Evolutionary conservation across 768 basidiomycete species (phyloP).

Genomic region (Leccinum rimulosum): DNA sequence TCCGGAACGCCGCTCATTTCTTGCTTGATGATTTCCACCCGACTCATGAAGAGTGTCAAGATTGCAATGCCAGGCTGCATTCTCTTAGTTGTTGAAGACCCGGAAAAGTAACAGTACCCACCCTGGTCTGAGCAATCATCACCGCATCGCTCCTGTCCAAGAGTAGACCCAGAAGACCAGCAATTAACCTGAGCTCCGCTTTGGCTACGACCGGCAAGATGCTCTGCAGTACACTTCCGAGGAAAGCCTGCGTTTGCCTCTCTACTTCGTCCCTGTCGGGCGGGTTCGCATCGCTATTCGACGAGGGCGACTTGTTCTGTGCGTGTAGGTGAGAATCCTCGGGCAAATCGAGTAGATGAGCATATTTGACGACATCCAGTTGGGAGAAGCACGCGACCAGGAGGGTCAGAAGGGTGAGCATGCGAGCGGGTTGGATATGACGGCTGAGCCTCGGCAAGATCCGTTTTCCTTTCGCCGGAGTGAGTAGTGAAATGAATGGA

Average conservation of each 20-base stretch:
- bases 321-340: slow-evolving; percentile 48
- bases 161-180: slow-evolving; percentile 81
- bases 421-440: slow-evolving; percentile 72
- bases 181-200: slow-evolving; percentile 77
- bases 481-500: slow-evolving; percentile 91
- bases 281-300: slow-evolving; percentile 11
- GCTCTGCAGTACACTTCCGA: slow-evolving; percentile 82
- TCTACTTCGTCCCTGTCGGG: slow-evolving; percentile 69
- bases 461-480: slow-evolving; percentile 88
- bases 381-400: slow-evolving; percentile 93
- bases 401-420: slow-evolving; percentile 86
- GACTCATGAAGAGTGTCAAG: slow-evolving; percentile 85
- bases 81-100: not conserved
- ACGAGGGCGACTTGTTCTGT: slow-evolving; percentile 19
- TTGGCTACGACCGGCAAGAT: slow-evolving; percentile 79
- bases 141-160: slow-evolving; percentile 76
- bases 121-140: slow-evolving; percentile 74
- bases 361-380: slow-evolving; percentile 84
- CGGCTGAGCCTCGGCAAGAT: slow-evolving; percentile 86
- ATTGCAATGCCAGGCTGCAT: slow-evolving; percentile 86
- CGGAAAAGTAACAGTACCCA: slow-evolving; percentile 36
- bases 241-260: slow-evolving; percentile 86
- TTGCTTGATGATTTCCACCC: slow-evolving; percentile 91
- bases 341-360: slow-evolving; percentile 64
- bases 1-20: slow-evolving; percentile 52